Base-by-base conservation (phyloP, 805 yeast species). In the Vanderwaltozyma polyspora region DNA sequence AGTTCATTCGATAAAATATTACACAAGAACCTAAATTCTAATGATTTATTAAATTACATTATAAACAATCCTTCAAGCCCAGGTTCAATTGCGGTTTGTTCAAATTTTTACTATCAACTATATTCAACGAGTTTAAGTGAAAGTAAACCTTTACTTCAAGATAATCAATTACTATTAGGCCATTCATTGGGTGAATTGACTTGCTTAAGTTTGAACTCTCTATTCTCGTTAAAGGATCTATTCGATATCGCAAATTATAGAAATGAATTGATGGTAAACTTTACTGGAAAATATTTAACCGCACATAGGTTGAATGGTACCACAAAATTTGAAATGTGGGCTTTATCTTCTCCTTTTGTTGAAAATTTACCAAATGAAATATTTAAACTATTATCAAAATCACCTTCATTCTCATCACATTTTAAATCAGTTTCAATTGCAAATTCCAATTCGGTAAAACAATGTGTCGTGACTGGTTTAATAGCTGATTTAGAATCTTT, bases 131-230 rank as follows among this genome's bases (percentile, higher is more conserved):
- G 24, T 15, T n/a, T n/a, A n/a, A 26, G 28, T 15, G 18, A 14
- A n/a, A 23, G 6, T 13, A 14, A 33, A 6, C 27, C 18, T 32
- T 22, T 22, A 32, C 17, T 18, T 19, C 26, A 29, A 12, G 25
- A 29, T n/a, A 29, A 34, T 18, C 21, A 29, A 19, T 19, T 44
- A 24, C 39, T 54, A n/a, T 33, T 56, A 32, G 63, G 60, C 1
- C 63, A 58, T 34, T 58, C 63, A 9, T 36, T 58, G 24, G 63
- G 63, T 13, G 63, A 58, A 37, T 33, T 58, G 27, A 48, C 53
- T 11, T 52, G 58, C 37, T 30, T 58, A 23, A 42, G 49, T 32
- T 45, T 51, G 4, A 54, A 56, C 28, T 33, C 37, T 15, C 35
- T 57, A 13, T 55, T 53, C 26, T 32, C 44, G 2, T 27, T 55